Conservation (phyloP, 164 flowering plant species). For the Macadamia integrifolia region DNA sequence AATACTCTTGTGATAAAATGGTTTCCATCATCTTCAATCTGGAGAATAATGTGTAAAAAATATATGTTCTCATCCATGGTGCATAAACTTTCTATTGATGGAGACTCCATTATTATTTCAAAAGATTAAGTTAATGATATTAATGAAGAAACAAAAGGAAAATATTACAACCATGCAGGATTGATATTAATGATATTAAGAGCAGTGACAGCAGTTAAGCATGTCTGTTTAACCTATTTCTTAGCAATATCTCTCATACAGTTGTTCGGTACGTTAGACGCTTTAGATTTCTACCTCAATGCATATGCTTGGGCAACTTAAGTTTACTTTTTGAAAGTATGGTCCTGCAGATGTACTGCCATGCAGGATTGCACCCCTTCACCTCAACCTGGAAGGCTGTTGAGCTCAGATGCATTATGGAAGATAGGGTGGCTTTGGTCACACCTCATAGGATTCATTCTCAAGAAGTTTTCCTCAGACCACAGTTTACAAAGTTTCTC, state of each 20-base stretch:
- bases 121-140: too few relatives aligned
- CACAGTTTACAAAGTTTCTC: conserved; percentile 30
- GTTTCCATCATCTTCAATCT: too few relatives aligned
- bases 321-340: conserved; percentile 7
- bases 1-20: too few relatives aligned
- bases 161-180: too few relatives aligned
- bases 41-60: too few relatives aligned
- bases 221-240: background rate
- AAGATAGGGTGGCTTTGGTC: conserved; percentile 26
- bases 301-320: background rate
- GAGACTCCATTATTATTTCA: too few relatives aligned
- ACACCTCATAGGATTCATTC: conserved; percentile 26
- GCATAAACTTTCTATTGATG: too few relatives aligned
- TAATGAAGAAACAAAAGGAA: too few relatives aligned
- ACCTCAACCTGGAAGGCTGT: conserved; percentile 27
- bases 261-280: background rate
- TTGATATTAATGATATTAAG: background rate
- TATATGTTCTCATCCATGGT: too few relatives aligned
- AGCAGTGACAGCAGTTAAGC: background rate
- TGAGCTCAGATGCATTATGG: conserved; percentile 23
- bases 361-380: conserved; percentile 30
- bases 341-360: conserved; percentile 40
- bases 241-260: background rate
- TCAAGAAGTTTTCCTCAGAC: conserved; percentile 27
- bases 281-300: background rate